Base-by-base conservation (phyloP, 1,284 basidiomycete genomes). In the Papiliotrema terrestris region DNA sequence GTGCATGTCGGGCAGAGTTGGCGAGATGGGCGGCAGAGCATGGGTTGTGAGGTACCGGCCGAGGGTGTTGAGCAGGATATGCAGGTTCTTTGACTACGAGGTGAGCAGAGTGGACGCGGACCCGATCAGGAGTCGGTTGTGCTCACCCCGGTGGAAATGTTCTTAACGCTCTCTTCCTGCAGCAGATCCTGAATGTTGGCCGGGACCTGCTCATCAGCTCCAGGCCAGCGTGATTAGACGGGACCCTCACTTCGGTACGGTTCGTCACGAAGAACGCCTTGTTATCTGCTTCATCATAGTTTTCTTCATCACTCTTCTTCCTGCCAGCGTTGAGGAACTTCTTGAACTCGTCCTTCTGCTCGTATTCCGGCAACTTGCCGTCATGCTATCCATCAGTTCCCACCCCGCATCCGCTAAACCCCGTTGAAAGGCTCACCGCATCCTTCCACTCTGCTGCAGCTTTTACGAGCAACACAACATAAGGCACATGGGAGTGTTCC, bases 1-100 rank as follows among this genome's bases (percentile, higher is more conserved):
- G 73, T 96, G 95, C 90, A 99, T 97, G 77, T 98, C 95, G 0
- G 95, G 95, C 1, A 98, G 79, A 0, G 89, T 83, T 2, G 84
- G 79, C 0, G 83, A 80, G 15, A 86, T 76, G 0, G 86, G 86
- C 5, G 84, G 72, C 11, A 84, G 82, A 0, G 69, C 80, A 75
- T 61, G 58, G 79, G 80, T 35, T 74, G 72, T 37, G 59, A 76
- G 38, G 57, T 80, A 83, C 38, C 81, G 75, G 36, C 83, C 80
- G 32, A 98, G 81, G 0, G 93, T 86, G 19, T 83, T 80, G n/a
- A 97, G 81, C 26, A 98, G 84, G 59, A 92, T 84, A 79, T 88
- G 92, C 77, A 98, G 97, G 8, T 86, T 84, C 8, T 84, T 80
- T 0, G 80, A 80, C 66, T 80, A 67, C 19, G n/a, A n/a, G n/a